Percentiles rank a stretch among this genome's conserved stretches.
phyloP scores from a whole-genome alignment of 2,329 filamentous ascomycete species.

The Blastomyces silverae region DNA sequence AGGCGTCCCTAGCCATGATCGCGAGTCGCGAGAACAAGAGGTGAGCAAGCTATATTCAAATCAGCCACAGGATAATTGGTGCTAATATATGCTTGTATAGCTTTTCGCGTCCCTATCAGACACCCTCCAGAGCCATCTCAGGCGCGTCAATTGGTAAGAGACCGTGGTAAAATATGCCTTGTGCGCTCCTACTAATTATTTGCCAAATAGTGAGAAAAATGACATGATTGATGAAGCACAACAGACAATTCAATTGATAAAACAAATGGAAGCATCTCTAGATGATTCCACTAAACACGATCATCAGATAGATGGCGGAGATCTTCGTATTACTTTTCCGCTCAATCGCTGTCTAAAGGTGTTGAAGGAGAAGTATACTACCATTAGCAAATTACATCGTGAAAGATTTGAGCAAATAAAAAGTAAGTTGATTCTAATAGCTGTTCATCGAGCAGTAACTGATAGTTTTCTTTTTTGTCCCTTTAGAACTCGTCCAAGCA shows the following conservation, averaged over 20 bases:
- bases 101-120: conserved; percentile 88
- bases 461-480: neutral
- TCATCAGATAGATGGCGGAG: conserved; percentile 55
- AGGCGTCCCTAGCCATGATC: conserved; percentile 86
- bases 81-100: conserved; percentile 41
- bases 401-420: conserved; percentile 94
- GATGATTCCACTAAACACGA: conserved; percentile 65
- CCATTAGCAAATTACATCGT: conserved; percentile 73
- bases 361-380: conserved; percentile 78
- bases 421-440: conserved; percentile 54
- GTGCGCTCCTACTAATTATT: conserved; percentile 17
- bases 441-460: neutral
- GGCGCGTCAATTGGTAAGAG: conserved; percentile 62
- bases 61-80: neutral
- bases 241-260: conserved; percentile 73
- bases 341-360: conserved; percentile 69
- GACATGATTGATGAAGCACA: conserved; percentile 84
- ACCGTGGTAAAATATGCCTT: neutral
- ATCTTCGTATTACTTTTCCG: conserved; percentile 73
- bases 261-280: conserved; percentile 87
- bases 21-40: conserved; percentile 82
- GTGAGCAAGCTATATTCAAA: conserved; percentile 46
- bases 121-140: conserved; percentile 83
- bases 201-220: conserved; percentile 64
- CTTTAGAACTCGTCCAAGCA: conserved; percentile 77